Evolutionary conservation across 768 basidiomycete species (phyloP).

Genomic region (Tephrocybe sp.): DNA sequence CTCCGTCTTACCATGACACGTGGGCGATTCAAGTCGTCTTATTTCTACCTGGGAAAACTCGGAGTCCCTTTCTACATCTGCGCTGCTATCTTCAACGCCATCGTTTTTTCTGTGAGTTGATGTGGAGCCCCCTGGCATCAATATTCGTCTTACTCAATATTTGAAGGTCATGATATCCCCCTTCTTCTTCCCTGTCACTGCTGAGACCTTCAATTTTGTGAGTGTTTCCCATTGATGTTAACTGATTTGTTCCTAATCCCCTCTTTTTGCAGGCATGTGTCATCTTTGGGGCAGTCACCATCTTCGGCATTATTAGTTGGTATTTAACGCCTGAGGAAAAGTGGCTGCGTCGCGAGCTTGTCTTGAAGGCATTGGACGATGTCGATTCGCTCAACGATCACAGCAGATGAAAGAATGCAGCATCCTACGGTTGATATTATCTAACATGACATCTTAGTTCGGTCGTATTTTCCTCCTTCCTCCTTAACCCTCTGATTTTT

Average conservation of each 20-base stretch:
- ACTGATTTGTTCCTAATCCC: conserved; percentile 1
- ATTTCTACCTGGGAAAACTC: conserved; percentile 68
- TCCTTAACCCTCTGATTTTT: no score
- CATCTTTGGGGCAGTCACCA: conserved; percentile 75
- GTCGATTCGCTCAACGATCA: no score
- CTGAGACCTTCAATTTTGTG: conserved; percentile 83
- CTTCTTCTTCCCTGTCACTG: conserved; percentile 80
- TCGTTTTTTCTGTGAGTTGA: conserved; percentile 69
- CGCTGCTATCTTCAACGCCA: conserved; percentile 66
- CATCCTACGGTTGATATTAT: no score
- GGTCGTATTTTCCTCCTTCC: no score
- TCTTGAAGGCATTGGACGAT: conserved; percentile 46
- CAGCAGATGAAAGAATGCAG: no score
- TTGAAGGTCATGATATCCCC: conserved; percentile 78
- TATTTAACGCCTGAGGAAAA: conserved; percentile 75
- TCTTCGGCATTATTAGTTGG: conserved; percentile 77
- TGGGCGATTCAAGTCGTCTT: conserved; percentile 66
- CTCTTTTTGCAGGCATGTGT: conserved; percentile 53
- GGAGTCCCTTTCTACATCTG: conserved; percentile 67
- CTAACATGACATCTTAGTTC: no score
- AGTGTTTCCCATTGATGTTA: conserved; percentile 24
- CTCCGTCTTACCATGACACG: conserved; percentile 79
- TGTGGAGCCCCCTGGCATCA: neutral
- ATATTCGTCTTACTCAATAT: conserved; percentile 1
- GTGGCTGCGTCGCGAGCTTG: conserved; percentile 71